Conservation (phyloP, 768 basidiomycete genomes). For the Cystobasidiopsis lactophilus region DNA sequence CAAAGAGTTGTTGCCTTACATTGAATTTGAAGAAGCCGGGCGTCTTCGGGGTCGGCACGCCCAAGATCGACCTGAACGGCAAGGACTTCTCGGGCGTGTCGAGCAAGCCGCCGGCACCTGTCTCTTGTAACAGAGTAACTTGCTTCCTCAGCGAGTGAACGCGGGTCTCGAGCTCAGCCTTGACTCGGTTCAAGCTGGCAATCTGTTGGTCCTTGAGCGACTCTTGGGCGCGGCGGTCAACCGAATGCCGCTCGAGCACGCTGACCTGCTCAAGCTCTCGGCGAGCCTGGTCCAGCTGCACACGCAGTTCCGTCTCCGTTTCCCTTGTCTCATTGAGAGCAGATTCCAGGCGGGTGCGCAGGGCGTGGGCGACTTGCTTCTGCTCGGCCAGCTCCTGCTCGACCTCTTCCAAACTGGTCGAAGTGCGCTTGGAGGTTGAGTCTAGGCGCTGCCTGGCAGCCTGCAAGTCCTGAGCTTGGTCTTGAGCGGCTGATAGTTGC, state of each 20-base stretch:
- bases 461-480: background rate
- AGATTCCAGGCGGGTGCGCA: too few species aligned
- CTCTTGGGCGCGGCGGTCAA: slow-evolving; percentile 34
- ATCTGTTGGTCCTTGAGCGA: slow-evolving; percentile 54
- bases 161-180: slow-evolving; percentile 50
- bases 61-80: slow-evolving; percentile 9
- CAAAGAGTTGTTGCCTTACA: slow-evolving; percentile 7
- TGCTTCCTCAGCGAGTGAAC: slow-evolving; percentile 27
- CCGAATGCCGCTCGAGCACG: too few species aligned
- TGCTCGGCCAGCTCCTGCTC: too few species aligned
- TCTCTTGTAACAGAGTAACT: slow-evolving; percentile 30
- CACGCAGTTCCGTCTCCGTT: slow-evolving; percentile 3
- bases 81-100: slow-evolving; percentile 15
- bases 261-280: slow-evolving; percentile 2
- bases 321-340: too few species aligned
- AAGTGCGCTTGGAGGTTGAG: too few species aligned
- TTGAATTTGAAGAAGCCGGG: slow-evolving; percentile 5
- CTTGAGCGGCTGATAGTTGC: background rate
- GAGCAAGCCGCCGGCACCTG: slow-evolving; percentile 18
- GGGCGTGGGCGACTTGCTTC: too few species aligned
- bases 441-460: too few species aligned
- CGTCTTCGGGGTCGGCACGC: slow-evolving; percentile 17
- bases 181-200: slow-evolving; percentile 51
- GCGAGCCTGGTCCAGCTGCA: slow-evolving; percentile 11
- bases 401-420: too few species aligned